phyloP scores from a whole-genome alignment of 2,329 filamentous ascomycete species.

The Trichophyton simii region DNA sequence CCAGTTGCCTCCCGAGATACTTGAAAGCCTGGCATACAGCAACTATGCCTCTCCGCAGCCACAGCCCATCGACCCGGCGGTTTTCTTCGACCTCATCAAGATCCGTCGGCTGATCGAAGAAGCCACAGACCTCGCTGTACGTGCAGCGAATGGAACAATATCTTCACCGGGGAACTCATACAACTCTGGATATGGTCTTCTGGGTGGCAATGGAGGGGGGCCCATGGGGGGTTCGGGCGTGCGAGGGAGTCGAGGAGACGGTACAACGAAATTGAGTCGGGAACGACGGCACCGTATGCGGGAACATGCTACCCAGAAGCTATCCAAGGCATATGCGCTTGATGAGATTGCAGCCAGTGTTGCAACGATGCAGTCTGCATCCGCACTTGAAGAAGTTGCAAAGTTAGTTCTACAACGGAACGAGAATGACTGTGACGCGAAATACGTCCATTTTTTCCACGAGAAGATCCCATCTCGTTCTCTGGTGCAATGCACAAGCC shows the following conservation, averaged over 20 bases:
- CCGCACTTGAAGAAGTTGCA: conserved; percentile 64
- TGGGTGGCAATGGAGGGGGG: conserved; percentile 36
- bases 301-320: conserved; percentile 65
- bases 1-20: conserved; percentile 62
- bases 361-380: conserved; percentile 69
- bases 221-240: conserved; percentile 47
- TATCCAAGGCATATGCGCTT: conserved; percentile 63
- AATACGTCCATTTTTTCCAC: conserved; percentile 86
- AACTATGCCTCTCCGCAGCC: conserved; percentile 69
- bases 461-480: conserved; percentile 72
- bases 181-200: conserved; percentile 35
- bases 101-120: conserved; percentile 70
- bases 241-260: conserved; percentile 28
- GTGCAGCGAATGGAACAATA: conserved; percentile 61
- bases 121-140: conserved; percentile 63
- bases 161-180: conserved; percentile 48
- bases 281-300: conserved; percentile 69
- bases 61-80: conserved; percentile 62
- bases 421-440: conserved; percentile 57
- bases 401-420: conserved; percentile 58
- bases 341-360: conserved; percentile 77
- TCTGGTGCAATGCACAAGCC: conserved; percentile 57
- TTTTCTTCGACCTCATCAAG: conserved; percentile 75
- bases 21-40: conserved; percentile 64
- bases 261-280: conserved; percentile 55